Conservation (phyloP, 768 basidiomycete species). For the Atractiella rhizophila region DNA sequence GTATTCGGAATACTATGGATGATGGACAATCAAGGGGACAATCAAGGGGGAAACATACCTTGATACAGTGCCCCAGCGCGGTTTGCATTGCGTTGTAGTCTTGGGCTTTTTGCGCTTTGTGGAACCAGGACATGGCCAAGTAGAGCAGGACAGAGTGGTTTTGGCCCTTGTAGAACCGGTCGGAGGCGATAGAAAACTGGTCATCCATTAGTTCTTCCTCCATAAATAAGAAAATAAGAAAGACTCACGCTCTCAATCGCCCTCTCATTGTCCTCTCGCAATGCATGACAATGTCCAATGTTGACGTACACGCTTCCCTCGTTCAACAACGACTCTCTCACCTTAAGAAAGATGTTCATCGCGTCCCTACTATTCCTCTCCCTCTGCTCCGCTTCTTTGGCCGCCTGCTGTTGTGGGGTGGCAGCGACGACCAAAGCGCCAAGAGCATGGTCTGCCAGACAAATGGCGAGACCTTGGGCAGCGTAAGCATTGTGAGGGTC, state of each 20-base stretch:
- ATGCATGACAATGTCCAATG: slow-evolving; percentile 87
- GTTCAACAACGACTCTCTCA: slow-evolving; percentile 33
- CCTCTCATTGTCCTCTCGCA: slow-evolving; percentile 74
- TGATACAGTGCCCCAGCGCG: slow-evolving; percentile 61
- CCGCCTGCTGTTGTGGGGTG: slow-evolving; percentile 8
- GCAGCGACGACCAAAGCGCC: slow-evolving; percentile 25
- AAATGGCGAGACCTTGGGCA: slow-evolving; percentile 83
- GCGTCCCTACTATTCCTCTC: slow-evolving; percentile 56
- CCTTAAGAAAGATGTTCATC: slow-evolving; percentile 63
- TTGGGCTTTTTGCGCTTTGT: slow-evolving; percentile 73
- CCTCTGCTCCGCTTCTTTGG: slow-evolving; percentile 41
- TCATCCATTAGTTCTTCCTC: not conserved
- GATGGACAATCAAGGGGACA: not conserved
- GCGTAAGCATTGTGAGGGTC: slow-evolving; percentile 74
- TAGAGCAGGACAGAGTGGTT: slow-evolving; percentile 56
- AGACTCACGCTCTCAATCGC: slow-evolving; percentile 70
- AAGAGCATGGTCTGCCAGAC: slow-evolving; percentile 71
- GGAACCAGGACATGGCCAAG: slow-evolving; percentile 76
- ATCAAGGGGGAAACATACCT: slow-evolving; percentile 28
- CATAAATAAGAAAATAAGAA: not conserved
- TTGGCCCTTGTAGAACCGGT: slow-evolving; percentile 45
- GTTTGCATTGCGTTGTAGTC: slow-evolving; percentile 54
- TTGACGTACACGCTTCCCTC: slow-evolving; percentile 46
- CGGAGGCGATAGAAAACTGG: slow-evolving; percentile 78
- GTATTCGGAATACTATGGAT: not conserved